phyloP scores from a whole-genome alignment of 2,329 filamentous ascomycete genomes.

The Pseudocercospora macadamiae region DNA sequence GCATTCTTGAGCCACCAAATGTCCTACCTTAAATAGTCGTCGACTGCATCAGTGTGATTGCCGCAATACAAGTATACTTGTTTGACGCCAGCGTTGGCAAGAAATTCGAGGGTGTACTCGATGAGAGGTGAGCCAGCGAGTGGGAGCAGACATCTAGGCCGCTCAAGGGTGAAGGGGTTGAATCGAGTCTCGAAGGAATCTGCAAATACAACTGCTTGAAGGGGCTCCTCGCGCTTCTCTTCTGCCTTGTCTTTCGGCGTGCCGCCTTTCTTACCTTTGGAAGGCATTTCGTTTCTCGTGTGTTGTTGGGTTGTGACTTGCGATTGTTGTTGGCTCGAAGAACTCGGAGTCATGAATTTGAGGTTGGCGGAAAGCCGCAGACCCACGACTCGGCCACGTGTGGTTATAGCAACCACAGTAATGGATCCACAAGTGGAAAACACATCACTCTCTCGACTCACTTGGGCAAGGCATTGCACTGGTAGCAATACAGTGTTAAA shows the following conservation, averaged over 20 bases:
- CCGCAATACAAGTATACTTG: slow-evolving; percentile 92
- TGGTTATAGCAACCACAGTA: background rate
- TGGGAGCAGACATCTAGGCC: slow-evolving; percentile 89
- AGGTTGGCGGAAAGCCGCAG: background rate
- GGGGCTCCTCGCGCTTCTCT: slow-evolving; percentile 63
- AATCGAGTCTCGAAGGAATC: slow-evolving; percentile 95
- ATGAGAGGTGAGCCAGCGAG: slow-evolving; percentile 93
- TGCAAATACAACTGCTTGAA: slow-evolving; percentile 75
- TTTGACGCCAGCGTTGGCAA: slow-evolving; percentile 92
- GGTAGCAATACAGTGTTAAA: no score
- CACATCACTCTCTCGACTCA: no score
- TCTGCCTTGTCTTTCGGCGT: slow-evolving; percentile 48
- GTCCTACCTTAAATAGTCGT: slow-evolving; percentile 73
- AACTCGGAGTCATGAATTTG: background rate
- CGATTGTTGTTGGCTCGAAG: background rate
- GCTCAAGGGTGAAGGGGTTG: slow-evolving; percentile 83
- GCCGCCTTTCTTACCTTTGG: slow-evolving; percentile 50
- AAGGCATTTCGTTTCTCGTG: slow-evolving; percentile 45
- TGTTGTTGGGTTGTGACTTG: background rate
- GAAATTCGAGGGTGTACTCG: slow-evolving; percentile 95
- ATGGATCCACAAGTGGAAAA: background rate
- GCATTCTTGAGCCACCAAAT: background rate
- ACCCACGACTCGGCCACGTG: background rate
- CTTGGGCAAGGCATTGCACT: no score
- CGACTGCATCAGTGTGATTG: slow-evolving; percentile 82